A percentile compares a stretch with the other conserved stretches of the same genome.
These are phyloP conservation scores for Fusarium nodosum DNA, from an alignment of 2,329 filamentous ascomycete species.

Conservation along the genomic window DNA sequence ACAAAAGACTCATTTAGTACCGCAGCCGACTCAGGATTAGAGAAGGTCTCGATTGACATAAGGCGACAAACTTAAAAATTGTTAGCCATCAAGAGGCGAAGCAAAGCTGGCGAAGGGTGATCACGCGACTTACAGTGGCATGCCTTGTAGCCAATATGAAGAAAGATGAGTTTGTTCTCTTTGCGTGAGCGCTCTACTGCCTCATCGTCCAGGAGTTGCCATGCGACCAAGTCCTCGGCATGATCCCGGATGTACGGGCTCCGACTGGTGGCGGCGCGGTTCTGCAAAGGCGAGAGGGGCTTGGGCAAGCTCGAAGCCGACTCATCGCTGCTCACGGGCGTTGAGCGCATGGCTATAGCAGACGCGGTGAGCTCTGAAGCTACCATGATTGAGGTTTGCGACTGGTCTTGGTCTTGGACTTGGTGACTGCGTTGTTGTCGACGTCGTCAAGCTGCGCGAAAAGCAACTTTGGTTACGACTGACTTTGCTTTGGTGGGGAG, in stretches of 20 bases:
- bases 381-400: slow-evolving; percentile 50
- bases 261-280: slow-evolving; percentile 55
- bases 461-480: slow-evolving; percentile 17
- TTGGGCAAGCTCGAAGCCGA: slow-evolving; percentile 33
- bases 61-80: slow-evolving; percentile 78
- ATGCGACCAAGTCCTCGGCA: slow-evolving; percentile 85
- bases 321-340: slow-evolving; percentile 44
- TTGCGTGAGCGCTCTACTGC: slow-evolving; percentile 81
- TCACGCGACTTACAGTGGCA: slow-evolving; percentile 82
- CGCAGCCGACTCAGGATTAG: slow-evolving; percentile 81
- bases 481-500: slow-evolving; percentile 26
- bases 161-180: slow-evolving; percentile 89
- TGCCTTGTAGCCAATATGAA: slow-evolving; percentile 94
- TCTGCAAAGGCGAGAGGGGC: slow-evolving; percentile 51
- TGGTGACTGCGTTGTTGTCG: slow-evolving; percentile 4
- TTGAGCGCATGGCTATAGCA: slow-evolving; percentile 52
- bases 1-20: slow-evolving; percentile 90
- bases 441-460: slow-evolving; percentile 16
- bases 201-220: slow-evolving; percentile 89
- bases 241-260: slow-evolving; percentile 77
- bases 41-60: slow-evolving; percentile 93
- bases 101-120: neutral
- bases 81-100: slow-evolving; percentile 36
- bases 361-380: slow-evolving; percentile 57
- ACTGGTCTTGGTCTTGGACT: neutral